phyloP scores from a whole-genome alignment of 2,329 filamentous ascomycete species.

The Bipolaris gigantea region DNA sequence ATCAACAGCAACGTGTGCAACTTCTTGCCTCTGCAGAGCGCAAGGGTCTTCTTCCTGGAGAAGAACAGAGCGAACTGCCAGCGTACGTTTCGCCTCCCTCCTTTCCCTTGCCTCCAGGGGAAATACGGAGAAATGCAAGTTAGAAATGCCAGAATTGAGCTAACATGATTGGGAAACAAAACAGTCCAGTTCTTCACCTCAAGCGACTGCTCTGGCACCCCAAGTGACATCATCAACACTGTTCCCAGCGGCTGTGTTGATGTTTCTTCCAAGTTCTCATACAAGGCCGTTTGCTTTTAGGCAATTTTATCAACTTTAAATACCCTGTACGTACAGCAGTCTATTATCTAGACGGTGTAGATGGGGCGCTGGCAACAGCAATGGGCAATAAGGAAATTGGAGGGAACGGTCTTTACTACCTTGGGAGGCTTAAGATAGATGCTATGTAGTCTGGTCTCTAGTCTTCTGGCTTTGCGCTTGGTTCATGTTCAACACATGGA shows the following conservation, averaged over 20 bases:
- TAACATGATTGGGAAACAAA: neutral
- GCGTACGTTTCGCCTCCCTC: neutral
- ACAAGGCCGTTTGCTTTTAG: constrained; percentile 3
- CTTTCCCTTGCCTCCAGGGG: neutral
- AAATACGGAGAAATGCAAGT: no score
- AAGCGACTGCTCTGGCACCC: neutral
- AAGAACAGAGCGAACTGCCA: constrained; percentile 8
- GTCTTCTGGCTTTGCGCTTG: no score
- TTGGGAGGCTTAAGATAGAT: neutral
- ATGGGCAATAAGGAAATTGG: neutral
- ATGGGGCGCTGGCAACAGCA: neutral
- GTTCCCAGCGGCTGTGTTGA: constrained; percentile 7
- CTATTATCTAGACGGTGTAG: neutral
- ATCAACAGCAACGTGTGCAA: constrained; percentile 8
- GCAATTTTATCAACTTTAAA: no score
- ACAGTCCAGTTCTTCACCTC: constrained; percentile 5
- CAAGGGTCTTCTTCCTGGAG: constrained; percentile 6
- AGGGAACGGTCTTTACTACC: neutral
- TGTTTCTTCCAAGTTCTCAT: constrained; percentile 5
- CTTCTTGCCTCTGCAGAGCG: constrained; percentile 5
- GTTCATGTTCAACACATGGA: constrained; percentile 4
- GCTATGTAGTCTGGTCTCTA: neutral
- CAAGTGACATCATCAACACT: neutral
- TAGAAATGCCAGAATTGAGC: no score
- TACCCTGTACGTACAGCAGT: no score